A percentile compares a stretch with the other conserved stretches of the same genome.
phyloP scores from a whole-genome alignment of 805 yeast genomes.

The Yamadazyma philogaea region DNA sequence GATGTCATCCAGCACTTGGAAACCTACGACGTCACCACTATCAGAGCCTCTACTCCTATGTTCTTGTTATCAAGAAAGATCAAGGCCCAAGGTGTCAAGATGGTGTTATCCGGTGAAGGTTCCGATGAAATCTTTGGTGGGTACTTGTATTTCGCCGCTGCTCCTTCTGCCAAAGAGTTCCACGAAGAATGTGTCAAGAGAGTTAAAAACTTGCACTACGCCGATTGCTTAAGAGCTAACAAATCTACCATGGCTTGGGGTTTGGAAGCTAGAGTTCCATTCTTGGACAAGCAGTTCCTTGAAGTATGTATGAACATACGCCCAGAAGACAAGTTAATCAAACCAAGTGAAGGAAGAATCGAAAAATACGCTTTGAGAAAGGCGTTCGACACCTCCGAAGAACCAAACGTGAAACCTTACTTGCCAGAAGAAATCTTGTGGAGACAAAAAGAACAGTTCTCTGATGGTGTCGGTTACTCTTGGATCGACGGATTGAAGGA shows the following conservation, averaged over 20 bases:
- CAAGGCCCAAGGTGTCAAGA: constrained; percentile 99
- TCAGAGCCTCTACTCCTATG: constrained; percentile 99
- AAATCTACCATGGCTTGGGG: constrained; percentile 99
- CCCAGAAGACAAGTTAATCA: constrained; percentile 88
- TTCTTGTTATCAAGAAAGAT: constrained; percentile 92
- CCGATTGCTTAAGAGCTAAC: constrained; percentile 98
- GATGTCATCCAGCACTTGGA: constrained; percentile 96
- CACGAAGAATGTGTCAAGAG: constrained; percentile 93
- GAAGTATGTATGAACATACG: constrained; percentile 91
- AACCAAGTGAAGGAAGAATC: constrained; percentile 66
- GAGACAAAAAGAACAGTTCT: constrained; percentile 99
- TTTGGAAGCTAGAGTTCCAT: constrained; percentile 98
- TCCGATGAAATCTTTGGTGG: constrained; percentile 99
- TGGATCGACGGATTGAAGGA: constrained; percentile 99
- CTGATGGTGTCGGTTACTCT: constrained; percentile 99
- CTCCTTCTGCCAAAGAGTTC: constrained; percentile 91
- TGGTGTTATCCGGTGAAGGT: constrained; percentile 99
- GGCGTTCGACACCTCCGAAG: constrained; percentile 93
- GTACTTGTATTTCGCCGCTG: constrained; percentile 93
- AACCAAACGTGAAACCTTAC: constrained; percentile 75
- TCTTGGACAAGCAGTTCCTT: constrained; percentile 91
- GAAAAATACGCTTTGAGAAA: constrained; percentile 96
- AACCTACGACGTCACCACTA: constrained; percentile 97
- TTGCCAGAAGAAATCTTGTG: constrained; percentile 94
- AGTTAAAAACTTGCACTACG: constrained; percentile 93